Percentiles rank a stretch among this genome's conserved stretches.
Evolutionary conservation across 257 asterid species (phyloP).

Genomic region (Fraxinus excelsior): DNA sequence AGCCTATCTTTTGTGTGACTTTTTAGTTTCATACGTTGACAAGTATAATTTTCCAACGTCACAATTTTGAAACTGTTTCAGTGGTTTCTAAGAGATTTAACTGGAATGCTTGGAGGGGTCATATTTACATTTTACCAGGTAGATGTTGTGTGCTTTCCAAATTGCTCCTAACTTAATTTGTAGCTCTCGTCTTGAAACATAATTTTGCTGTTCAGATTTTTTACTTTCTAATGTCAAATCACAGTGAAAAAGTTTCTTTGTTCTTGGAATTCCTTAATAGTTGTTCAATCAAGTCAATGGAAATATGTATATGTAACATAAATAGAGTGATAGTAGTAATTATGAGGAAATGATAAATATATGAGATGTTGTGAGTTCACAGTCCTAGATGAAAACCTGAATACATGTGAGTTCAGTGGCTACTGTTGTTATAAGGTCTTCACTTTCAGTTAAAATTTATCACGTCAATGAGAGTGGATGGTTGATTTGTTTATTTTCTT

Average conservation of each 20-base stretch:
- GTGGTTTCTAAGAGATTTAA: constrained; percentile 97
- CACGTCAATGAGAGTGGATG: neutral
- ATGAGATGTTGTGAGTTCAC: neutral
- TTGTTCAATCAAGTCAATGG: neutral
- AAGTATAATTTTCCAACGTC: constrained; percentile 14
- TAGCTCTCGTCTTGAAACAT: constrained; percentile 7
- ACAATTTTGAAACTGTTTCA: constrained; percentile 34
- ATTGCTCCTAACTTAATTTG: neutral
- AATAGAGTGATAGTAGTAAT: neutral
- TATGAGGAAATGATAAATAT: neutral
- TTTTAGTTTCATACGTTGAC: constrained; percentile 10
- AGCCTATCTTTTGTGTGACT: neutral
- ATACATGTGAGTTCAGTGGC: neutral
- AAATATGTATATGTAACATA: neutral
- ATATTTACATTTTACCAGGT: constrained; percentile 96
- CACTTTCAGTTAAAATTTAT: neutral
- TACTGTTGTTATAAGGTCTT: neutral
- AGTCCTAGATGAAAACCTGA: neutral
- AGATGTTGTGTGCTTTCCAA: constrained; percentile 5
- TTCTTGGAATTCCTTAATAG: neutral
- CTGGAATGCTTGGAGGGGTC: constrained; percentile 96
- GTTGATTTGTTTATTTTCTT: neutral
- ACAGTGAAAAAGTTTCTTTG: neutral
- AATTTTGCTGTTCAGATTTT: neutral
- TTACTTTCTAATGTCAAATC: neutral